A percentile compares a stretch with the other conserved stretches of the same genome.
Conservation (phyloP, 441 rosid species). For the Brassica hybrid region DNA sequence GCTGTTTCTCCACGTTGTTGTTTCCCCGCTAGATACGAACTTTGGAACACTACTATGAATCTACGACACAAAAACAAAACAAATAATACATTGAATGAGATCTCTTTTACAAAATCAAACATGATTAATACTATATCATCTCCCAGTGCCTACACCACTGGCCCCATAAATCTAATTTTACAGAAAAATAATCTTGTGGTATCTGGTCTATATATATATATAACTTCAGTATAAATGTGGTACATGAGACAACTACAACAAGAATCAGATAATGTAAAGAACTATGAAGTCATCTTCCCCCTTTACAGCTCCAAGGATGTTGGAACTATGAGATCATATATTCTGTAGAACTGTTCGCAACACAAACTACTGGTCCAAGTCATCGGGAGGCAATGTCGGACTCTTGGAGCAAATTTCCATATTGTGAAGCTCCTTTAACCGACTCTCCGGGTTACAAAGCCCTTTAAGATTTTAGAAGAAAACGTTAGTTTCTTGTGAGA, state of each 20-base stretch:
- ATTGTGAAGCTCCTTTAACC: constrained; percentile 70
- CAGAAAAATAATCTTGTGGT: constrained; percentile 25
- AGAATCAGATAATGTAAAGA: constrained; percentile 33
- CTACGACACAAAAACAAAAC: constrained; percentile 17
- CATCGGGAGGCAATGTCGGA: constrained; percentile 69
- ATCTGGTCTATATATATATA: constrained; percentile 31
- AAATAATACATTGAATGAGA: constrained; percentile 32
- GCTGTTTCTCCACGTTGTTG: not conserved
- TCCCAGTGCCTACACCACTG: not conserved
- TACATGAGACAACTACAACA: constrained; percentile 24
- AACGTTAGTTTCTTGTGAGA: constrained; percentile 5
- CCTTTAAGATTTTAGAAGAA: constrained; percentile 48
- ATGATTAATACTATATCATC: constrained; percentile 24
- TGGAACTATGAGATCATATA: constrained; percentile 37
- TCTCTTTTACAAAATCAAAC: constrained; percentile 36
- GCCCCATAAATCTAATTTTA: constrained; percentile 22
- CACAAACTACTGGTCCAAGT: constrained; percentile 37
- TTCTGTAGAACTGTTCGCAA: constrained; percentile 24
- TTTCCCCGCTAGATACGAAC: not conserved
- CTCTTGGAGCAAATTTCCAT: constrained; percentile 71
- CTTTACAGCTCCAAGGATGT: constrained; percentile 33
- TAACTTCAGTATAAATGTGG: constrained; percentile 32
- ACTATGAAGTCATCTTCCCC: constrained; percentile 39
- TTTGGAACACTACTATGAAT: not conserved
- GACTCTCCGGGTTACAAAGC: constrained; percentile 65